A percentile compares a stretch with the other conserved stretches of the same genome.
These are phyloP conservation scores for Liriodendron chinense DNA, from an alignment of 164 flowering plant species.

Conservation along the genomic window DNA sequence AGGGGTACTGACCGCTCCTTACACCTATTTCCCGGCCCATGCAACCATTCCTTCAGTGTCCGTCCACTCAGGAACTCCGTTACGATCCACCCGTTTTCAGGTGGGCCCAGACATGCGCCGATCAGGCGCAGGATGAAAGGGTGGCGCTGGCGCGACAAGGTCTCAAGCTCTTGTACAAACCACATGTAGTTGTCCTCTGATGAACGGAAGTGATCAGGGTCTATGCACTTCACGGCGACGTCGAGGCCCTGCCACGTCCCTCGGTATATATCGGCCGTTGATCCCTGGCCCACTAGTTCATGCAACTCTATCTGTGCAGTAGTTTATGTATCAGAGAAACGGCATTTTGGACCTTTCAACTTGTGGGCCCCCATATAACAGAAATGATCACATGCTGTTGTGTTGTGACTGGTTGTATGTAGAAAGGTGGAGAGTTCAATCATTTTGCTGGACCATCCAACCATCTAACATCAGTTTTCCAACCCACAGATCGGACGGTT, in stretches of 20 bases:
- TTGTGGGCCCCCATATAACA: no score
- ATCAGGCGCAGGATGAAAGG: slow-evolving; percentile 55
- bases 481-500: no score
- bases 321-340: neutral
- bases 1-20: slow-evolving; percentile 37
- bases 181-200: slow-evolving; percentile 35
- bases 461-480: no score
- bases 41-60: slow-evolving; percentile 64
- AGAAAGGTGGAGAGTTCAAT: no score
- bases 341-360: neutral
- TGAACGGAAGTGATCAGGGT: slow-evolving; percentile 39
- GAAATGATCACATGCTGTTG: no score
- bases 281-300: slow-evolving; percentile 49
- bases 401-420: no score
- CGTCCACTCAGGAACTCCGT: slow-evolving; percentile 39
- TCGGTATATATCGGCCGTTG: slow-evolving; percentile 49
- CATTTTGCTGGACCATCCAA: no score
- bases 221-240: slow-evolving; percentile 66
- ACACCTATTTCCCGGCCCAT: slow-evolving; percentile 41
- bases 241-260: slow-evolving; percentile 62
- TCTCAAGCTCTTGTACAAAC: slow-evolving; percentile 57
- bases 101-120: slow-evolving; percentile 66
- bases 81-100: slow-evolving; percentile 56
- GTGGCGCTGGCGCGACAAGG: slow-evolving; percentile 53
- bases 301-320: slow-evolving; percentile 41